Evolutionary conservation across 352 stramenopile genomes (phyloP), one percentile per base, ranked within the genome.

Genomic region (Phytophthora niederhauseri): DNA sequence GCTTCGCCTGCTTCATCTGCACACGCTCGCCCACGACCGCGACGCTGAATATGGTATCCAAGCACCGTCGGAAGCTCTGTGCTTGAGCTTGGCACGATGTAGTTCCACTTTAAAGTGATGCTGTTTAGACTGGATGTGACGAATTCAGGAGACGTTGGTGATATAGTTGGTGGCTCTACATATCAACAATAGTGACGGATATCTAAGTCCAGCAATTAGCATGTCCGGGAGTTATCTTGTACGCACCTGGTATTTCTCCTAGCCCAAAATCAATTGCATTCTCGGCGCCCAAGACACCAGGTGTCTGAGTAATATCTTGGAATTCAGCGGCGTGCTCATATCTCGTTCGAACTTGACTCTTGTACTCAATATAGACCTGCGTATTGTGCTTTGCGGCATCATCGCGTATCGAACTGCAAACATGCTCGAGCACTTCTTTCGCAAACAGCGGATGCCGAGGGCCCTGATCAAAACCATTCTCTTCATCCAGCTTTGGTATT

Each of bases 41-140:
- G 71, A 24, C 76, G 76, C 49, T 94, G 72, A 2, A 92, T 52
- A 31, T 94, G 83, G 49, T 81, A 94, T 11, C 83, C 87, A 1
- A 94, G 66, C 14, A 94, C 73, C 6, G 50, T 53, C 3, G 82
- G 82, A 14, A 82, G 43, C 57, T 90, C 78, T 6, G 36, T 15
- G 8, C 50, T 49, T 20, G 61, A 60, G 7, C 20, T 69, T 15
- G 55, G 24, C 12, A 38, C 34, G 12, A 48, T 51, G 36, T 65
- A 72, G 1, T 38, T 68, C 85, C 84, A 94, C 0, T 60, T 57
- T 17, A 94, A 19, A 1, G 53, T 79, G 43, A 94, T 76, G 54
- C 78, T 90, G 9, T 75, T 82, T 11, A 78, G 46, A 5, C 82
- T 88, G 15, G 82, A 72, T 0, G 53, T 53, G 1, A 79, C 57